These are phyloP conservation scores for Xylariaceae sp. DNA, from an alignment of 2,329 filamentous ascomycete genomes.

Conservation along the genomic window DNA sequence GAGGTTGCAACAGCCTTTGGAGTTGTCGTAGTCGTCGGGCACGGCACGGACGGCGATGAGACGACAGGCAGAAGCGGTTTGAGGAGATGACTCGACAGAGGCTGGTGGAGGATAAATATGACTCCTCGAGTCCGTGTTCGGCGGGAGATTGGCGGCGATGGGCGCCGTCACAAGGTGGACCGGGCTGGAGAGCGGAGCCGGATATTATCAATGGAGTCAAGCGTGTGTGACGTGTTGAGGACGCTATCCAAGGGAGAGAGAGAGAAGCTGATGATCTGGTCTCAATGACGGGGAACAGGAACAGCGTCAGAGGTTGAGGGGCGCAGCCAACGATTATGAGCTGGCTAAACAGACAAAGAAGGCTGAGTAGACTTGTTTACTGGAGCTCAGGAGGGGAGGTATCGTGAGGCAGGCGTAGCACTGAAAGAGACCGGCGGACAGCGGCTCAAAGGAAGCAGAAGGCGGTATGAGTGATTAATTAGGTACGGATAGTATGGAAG, in stretches of 20 bases:
- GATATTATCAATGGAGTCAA: conserved; percentile 20
- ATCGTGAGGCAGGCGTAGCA: conserved; percentile 8
- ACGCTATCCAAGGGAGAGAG: conserved; percentile 14
- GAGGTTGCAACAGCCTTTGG: too few species aligned
- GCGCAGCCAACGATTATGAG: conserved; percentile 14
- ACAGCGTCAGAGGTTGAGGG: neutral
- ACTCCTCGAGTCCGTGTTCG: conserved; percentile 32
- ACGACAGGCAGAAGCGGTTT: neutral
- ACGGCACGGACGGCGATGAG: neutral
- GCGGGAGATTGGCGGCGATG: conserved; percentile 12
- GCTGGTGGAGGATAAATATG: conserved; percentile 39
- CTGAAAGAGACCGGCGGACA: conserved; percentile 17
- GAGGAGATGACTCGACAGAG: conserved; percentile 23
- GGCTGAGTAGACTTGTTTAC: conserved; percentile 13
- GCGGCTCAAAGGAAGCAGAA: conserved; percentile 22
- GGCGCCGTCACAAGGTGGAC: conserved; percentile 16
- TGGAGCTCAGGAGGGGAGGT: conserved; percentile 12
- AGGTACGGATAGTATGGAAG: conserved; percentile 18
- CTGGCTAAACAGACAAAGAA: conserved; percentile 19
- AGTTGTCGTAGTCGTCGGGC: too few species aligned
- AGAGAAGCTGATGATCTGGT: conserved; percentile 9
- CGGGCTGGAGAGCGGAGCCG: conserved; percentile 21
- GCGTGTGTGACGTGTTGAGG: conserved; percentile 27
- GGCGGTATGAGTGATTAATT: conserved; percentile 17
- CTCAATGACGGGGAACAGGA: neutral